Base-by-base conservation (phyloP, 129 eudicot species). In the Heracleum sosnowskyi region DNA sequence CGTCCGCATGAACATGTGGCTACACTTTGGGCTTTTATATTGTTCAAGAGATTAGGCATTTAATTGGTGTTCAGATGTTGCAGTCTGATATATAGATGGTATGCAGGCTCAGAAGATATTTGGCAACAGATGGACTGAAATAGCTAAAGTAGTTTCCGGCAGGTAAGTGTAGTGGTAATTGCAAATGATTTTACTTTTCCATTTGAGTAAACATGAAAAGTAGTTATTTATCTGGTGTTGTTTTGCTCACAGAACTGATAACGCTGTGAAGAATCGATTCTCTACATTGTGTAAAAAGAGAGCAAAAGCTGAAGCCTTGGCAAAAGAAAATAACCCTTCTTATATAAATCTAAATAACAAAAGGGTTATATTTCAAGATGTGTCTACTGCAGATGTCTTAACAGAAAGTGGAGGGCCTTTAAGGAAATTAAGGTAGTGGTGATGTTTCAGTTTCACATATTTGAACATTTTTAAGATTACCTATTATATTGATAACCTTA, bases 81-180 rank as follows among this genome's bases (percentile, higher is more conserved):
- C 62, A 22, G 53, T 79, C 83, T 84, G 79, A 83, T 79, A 80
- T 81, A 35, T 73, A 46, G 77, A 74, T 73, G 40, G 73, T 75
- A 37, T 83, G 86, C 96, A 94, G 98, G 98, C 98, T 40, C 98
- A 94, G 68, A 91, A 91, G 89, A 85, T 86, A 45, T 94, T 91
- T 87, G 98, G 98, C 60, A 94, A 94, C 86, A 86, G 97, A 84
- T 94, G 98, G 98, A 94, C 98, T 60, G 98, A 91, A 77, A 94
- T 94, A 76, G 98, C 98, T 46, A 94, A 94, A 92, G 98, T 94
- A 76, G 96, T 94, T 78, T 88, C 98, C 26, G 98, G 97, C 83
- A 94, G 98, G 98, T 94, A 88, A 84, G 81, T 72, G 29, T 47
- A 39, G 0, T 15, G 1, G 29, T 42, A 33, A 77, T 68, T 74